Percentiles rank a stretch among this genome's conserved stretches.
Conservation (phyloP, 768 basidiomycete genomes). For the Mycena maculata region DNA sequence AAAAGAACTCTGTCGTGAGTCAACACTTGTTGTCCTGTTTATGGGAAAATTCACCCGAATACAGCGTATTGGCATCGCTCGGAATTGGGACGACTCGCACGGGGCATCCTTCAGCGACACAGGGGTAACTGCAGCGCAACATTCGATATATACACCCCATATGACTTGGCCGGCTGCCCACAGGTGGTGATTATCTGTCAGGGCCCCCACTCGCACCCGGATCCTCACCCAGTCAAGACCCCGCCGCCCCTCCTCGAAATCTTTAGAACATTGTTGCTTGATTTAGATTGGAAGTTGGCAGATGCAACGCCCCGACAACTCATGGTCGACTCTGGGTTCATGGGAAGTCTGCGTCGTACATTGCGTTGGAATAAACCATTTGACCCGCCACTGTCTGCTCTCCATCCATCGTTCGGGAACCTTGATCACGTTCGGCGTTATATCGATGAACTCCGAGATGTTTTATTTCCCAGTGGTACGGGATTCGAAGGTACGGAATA, state of each 20-base stretch:
- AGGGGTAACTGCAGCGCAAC: background rate
- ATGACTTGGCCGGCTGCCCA: constrained; percentile 3
- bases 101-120: constrained; percentile 20
- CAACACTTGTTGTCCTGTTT: too few species aligned
- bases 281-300: constrained; percentile 41
- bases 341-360: constrained; percentile 21
- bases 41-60: too few species aligned
- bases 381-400: constrained; percentile 3
- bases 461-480: constrained; percentile 38
- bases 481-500: constrained; percentile 37
- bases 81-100: constrained; percentile 27
- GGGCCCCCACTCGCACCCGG: constrained; percentile 6
- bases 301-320: constrained; percentile 44
- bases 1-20: constrained; percentile 35
- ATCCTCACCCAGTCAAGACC: constrained; percentile 13
- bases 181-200: constrained; percentile 1
- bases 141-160: constrained; percentile 19
- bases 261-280: constrained; percentile 29
- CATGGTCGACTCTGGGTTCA: constrained; percentile 39
- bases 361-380: constrained; percentile 35
- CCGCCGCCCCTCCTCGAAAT: constrained; percentile 22
- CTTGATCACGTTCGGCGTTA: constrained; percentile 37
- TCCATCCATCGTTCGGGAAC: constrained; percentile 25
- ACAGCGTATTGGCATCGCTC: constrained; percentile 37
- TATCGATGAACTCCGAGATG: constrained; percentile 34